Evolutionary conservation across 306 rosid species (phyloP).

Genomic region (Heteromeles arbutifolia): DNA sequence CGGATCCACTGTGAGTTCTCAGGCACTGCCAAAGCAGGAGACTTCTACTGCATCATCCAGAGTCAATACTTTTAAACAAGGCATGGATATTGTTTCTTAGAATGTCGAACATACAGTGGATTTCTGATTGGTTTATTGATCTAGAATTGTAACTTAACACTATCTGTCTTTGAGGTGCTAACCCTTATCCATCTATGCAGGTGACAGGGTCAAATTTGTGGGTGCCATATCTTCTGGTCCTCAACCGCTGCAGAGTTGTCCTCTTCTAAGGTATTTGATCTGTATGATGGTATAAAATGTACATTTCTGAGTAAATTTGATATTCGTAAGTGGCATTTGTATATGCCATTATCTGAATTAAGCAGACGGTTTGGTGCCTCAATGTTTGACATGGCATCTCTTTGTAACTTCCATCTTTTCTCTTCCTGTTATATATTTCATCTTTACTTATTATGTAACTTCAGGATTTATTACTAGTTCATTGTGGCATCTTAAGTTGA

Average conservation of each 20-base stretch:
- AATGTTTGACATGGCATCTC: not conserved
- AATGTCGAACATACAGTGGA: not conserved
- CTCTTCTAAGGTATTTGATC: conserved; percentile 53
- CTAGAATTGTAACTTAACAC: not conserved
- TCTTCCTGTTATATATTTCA: not conserved
- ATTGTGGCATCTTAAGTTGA: not conserved
- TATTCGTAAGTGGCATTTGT: not conserved
- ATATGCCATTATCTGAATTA: not conserved
- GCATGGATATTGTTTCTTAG: conserved; percentile 26
- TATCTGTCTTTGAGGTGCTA: not conserved
- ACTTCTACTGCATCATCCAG: conserved; percentile 77
- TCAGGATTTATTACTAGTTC: not conserved
- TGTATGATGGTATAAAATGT: not conserved
- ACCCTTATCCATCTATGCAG: conserved; percentile 37
- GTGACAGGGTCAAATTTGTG: conserved; percentile 83
- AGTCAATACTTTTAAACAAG: conserved; percentile 56
- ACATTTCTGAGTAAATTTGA: not conserved
- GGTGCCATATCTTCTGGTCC: conserved; percentile 49
- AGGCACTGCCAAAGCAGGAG: conserved; percentile 76
- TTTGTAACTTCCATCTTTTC: not conserved
- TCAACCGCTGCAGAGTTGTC: conserved; percentile 37
- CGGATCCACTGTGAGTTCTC: conserved; percentile 70
- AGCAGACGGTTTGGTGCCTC: not conserved
- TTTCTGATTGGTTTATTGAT: not conserved
- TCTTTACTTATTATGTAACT: not conserved